Base-by-base conservation (phyloP, 2,329 filamentous ascomycete genomes). In the Myotisia sp. region DNA sequence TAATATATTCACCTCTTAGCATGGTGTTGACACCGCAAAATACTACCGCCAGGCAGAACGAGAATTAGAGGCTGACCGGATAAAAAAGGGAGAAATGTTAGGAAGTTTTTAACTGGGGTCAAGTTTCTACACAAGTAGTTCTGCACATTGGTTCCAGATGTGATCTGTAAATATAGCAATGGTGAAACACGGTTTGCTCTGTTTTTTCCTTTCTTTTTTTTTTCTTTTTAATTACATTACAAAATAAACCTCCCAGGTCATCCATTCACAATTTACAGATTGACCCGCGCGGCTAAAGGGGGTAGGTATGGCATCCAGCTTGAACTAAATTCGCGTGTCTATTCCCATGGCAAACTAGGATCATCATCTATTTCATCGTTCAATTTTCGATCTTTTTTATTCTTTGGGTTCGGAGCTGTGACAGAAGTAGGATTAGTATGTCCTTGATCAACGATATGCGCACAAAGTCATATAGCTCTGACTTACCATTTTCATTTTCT, bases 21-120 rank as follows among this genome's bases (percentile, higher is more conserved):
- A 98, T 58, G 90, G 90, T 47, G 82, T 98, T 39, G 90, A 98
- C 58, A 98, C 90, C 20, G 85, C 87, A 44, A 98, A 98, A 67
- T 98, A 98, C 66, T 98, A 92, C 62, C 78, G 79, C 56, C 84
- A 92, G 59, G 90, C 90, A 5, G 90, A 98, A 68, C 70, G 78
- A 57, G 90, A 98, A 60, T 63, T 98, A 50, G 90, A 92, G 63
- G 77, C 76, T 24, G 85, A 92, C 67, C 65, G 64, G 39, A 48
- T 54, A 41, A 53, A 47, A 34, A 55, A 54, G 39, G 47, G 43
- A 38, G 26, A 29, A 3, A 6, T 26, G 22, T n/a, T n/a, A n/a
- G n/a, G n/a, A n/a, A n/a, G n/a, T n/a, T n/a, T n/a, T n/a, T n/a
- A n/a, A n/a, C n/a, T n/a, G n/a, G n/a, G n/a, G n/a, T n/a, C n/a